These are phyloP conservation scores for Fusarium abutilonis DNA, from an alignment of 2,329 filamentous ascomycete species.

Conservation along the genomic window DNA sequence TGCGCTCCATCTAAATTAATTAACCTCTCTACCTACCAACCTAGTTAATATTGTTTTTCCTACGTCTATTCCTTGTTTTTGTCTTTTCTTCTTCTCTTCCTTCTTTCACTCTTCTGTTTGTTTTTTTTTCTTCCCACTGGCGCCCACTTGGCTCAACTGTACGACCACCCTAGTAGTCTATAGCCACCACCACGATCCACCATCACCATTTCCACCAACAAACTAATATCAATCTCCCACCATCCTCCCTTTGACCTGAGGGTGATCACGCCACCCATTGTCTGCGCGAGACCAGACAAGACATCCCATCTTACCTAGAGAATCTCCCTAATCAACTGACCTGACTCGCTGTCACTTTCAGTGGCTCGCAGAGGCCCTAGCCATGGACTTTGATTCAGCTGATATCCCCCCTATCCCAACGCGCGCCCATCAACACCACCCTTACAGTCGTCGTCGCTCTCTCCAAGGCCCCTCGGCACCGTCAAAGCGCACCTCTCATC, in stretches of 20 bases:
- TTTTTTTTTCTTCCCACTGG: not conserved
- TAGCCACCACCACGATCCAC: conserved; percentile 24
- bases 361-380: not conserved
- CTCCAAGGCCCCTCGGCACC: conserved; percentile 25
- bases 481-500: conserved; percentile 34
- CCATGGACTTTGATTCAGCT: conserved; percentile 46
- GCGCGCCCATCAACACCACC: conserved; percentile 37
- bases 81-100: not conserved
- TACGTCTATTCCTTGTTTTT: conserved; percentile 2
- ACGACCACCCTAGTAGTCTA: conserved; percentile 11
- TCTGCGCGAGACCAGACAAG: conserved; percentile 21
- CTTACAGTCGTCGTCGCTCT: conserved; percentile 31
- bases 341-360: not conserved
- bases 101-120: conserved; percentile 4
- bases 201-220: conserved; percentile 29
- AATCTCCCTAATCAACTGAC: conserved; percentile 17
- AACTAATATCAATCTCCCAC: conserved; percentile 32
- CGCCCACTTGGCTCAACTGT: conserved; percentile 15
- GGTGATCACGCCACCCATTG: conserved; percentile 16
- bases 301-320: conserved; percentile 21
- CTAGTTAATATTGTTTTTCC: not conserved
- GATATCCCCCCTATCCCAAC: conserved; percentile 48
- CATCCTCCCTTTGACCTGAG: conserved; percentile 21
- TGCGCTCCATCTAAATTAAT: conserved; percentile 21
- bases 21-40: not conserved